Evolutionary conservation across 306 rosid genomes (phyloP), one percentile per base, ranked within the genome.

Genomic region (Corylus americana): DNA sequence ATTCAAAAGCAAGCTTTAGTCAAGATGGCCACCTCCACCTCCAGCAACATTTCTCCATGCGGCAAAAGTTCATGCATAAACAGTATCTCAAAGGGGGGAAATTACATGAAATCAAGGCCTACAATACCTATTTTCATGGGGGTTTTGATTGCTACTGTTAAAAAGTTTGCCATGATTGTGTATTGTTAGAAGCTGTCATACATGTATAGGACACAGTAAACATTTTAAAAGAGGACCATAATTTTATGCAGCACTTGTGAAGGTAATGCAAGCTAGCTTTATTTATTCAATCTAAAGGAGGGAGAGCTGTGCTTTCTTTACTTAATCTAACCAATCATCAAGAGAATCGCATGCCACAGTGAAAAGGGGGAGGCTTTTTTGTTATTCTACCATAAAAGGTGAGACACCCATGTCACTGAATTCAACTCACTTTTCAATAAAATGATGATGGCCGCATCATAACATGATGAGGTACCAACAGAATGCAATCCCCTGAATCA

Each of bases 331-430:
- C 77, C 79, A 87, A 71, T 69, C 62, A 85, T 64, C 70, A 69
- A 71, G 54, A 74, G 77, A 73, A 86, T 82, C 87, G 79, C 86
- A 82, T 80, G 87, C 78, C 85, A 78, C 86, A 75, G 86, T 83
- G 37, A 62, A 78, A 74, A 80, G 42, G 13, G 37, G 13, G 69
- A 1, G 14, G 14, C 12, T 66, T 29, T 42, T 64, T 74, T 71
- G 61, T 79, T 74, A 64, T 79, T 81, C 83, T 55, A 75, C 75
- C 72, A 84, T 64, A 27, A 45, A 67, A 7, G 51, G 7, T 39
- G 49, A 67, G 50, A 20, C 72, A 67, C 7, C 51, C 29, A 37
- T 68, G 13, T 42, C 72, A 68, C 48, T 44, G 53, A 68, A 39
- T 68, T 68, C 72, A 68, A 68, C 72, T 68, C 9, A 54, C 73